Base-by-base conservation (phyloP, 805 yeast species). In the Zygosaccharomyces lentus region DNA sequence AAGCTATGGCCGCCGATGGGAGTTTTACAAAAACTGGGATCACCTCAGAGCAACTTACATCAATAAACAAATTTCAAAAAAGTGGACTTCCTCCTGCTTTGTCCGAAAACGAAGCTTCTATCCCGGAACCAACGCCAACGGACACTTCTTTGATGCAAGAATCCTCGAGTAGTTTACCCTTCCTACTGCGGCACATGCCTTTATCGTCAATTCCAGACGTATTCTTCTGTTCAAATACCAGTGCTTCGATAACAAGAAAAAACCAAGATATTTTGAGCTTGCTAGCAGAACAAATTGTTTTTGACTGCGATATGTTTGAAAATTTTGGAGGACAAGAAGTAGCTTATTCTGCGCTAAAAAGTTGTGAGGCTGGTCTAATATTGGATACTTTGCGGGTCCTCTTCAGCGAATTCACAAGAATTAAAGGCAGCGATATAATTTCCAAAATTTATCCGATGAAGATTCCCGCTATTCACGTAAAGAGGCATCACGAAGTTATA, bases 121-220 rank as follows among this genome's bases (percentile, higher is more conserved):
- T 58, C 25, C 48, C 57, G 7, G 56, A 48, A 16, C 26, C 50
- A 9, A 49, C 52, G 6, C 46, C 55, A 4, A 48, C 54, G 5
- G 46, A 41, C 17, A 43, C 43, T 3, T 46, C 57, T 2, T 26
- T 45, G 26, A 35, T 41, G 8, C 48, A 58, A 5, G 62, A 59
- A 38, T 52, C 62, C 2, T 74, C 86, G 5, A 84, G 82, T 52
- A 81, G 82, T 64, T 62, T 84, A 27, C 90, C 89, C 1, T 78
- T 85, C 63, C 70, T 85, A 9, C 62, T 85, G 23, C 67, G 90
- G 48, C 77, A 81, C 34, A 76, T 83, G 48, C 82, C 87, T 15
- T 69, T 82, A 0, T 69, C 74, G 36, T 75, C 85, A 0, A 78
- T 85, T 9, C 91, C 95, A 0, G 68, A 71, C 12, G 55, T 60